Conservation (phyloP, 345 rosid species). For the Moricandia arvensis region DNA sequence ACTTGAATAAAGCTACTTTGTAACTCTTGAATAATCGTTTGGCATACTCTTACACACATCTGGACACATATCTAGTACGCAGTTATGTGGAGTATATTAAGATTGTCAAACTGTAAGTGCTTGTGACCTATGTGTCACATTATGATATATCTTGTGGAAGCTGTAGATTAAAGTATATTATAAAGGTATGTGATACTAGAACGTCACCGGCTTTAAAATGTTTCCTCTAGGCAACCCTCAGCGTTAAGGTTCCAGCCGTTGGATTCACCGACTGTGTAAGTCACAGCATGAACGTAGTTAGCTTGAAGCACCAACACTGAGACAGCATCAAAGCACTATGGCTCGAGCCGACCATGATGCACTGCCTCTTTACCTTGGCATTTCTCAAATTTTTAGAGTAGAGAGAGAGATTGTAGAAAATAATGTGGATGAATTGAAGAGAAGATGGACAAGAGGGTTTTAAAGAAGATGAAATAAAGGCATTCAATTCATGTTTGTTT, state of each 20-base stretch:
- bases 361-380: slow-evolving; percentile 38
- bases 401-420: background rate
- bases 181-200: slow-evolving; percentile 32
- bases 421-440: slow-evolving; percentile 1
- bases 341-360: slow-evolving; percentile 30
- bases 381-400: background rate
- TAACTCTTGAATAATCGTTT: background rate
- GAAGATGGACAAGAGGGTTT: background rate
- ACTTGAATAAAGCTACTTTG: no score
- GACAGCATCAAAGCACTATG: slow-evolving; percentile 18
- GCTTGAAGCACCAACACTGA: slow-evolving; percentile 22
- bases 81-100: background rate
- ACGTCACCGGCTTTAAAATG: slow-evolving; percentile 36
- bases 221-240: slow-evolving; percentile 35
- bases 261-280: slow-evolving; percentile 30
- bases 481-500: slow-evolving; percentile 23
- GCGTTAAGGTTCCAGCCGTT: slow-evolving; percentile 35
- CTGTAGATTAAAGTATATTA: no score
- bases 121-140: background rate
- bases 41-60: background rate
- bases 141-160: slow-evolving; percentile 33
- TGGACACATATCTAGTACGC: background rate
- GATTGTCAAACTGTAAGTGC: background rate
- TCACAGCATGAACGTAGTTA: slow-evolving; percentile 24
- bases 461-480: slow-evolving; percentile 5